phyloP scores from a whole-genome alignment of 1,284 basidiomycete genomes.

The Malassezia sympodialis region DNA sequence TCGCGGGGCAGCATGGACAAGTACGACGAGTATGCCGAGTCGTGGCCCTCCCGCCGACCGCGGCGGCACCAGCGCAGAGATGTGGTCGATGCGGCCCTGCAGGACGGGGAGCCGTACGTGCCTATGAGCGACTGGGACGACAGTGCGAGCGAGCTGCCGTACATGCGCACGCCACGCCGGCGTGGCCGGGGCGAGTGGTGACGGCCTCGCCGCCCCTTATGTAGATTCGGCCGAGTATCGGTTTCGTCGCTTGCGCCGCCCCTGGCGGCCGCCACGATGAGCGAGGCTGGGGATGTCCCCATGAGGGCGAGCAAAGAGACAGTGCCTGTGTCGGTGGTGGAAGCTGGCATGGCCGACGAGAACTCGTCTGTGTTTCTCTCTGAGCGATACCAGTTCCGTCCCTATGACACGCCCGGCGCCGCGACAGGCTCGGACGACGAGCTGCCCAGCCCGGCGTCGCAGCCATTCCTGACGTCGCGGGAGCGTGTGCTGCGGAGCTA shows the following conservation, averaged over 20 bases:
- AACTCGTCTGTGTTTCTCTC: not conserved
- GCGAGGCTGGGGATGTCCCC: not conserved
- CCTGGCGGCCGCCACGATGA: not conserved
- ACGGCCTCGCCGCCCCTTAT: not conserved
- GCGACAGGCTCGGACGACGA: constrained; percentile 1
- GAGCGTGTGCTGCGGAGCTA: not conserved
- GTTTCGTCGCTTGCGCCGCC: not conserved
- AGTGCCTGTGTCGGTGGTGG: constrained; percentile 7
- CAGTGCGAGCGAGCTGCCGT: not conserved
- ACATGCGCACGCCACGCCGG: not conserved
- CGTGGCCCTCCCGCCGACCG: not conserved
- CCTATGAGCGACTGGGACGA: not conserved
- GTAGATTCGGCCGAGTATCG: not conserved
- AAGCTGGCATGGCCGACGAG: not conserved
- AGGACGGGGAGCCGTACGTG: not conserved
- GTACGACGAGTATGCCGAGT: not conserved
- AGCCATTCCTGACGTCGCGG: not conserved
- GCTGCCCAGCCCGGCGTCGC: constrained; percentile 1
- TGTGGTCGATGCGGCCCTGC: not conserved
- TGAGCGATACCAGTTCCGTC: constrained; percentile 14
- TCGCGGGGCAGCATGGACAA: not conserved
- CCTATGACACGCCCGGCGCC: constrained; percentile 6
- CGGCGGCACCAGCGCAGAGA: not conserved
- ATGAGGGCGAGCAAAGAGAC: not conserved
- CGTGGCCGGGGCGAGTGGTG: not conserved